phyloP scores from a whole-genome alignment of 768 basidiomycete genomes.

The Suillus cothurnatus region DNA sequence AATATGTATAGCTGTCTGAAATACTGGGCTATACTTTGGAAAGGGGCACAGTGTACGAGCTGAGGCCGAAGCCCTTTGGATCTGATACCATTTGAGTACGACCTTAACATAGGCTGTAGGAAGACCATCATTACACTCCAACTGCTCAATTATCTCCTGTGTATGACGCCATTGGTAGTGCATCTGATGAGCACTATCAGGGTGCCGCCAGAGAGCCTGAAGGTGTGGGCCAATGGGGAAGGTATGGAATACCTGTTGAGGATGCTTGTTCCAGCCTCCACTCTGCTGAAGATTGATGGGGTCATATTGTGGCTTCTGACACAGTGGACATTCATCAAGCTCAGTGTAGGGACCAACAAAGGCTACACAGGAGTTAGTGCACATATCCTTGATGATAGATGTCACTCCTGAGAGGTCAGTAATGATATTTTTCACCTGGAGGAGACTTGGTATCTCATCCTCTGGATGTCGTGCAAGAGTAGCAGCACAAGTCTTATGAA shows the following conservation, averaged over 20 bases:
- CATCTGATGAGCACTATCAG: background rate
- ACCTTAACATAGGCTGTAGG: background rate
- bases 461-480: background rate
- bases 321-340: background rate
- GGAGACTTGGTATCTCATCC: background rate
- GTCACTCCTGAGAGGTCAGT: background rate
- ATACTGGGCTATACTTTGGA: no score
- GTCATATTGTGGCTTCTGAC: background rate
- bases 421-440: background rate
- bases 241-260: background rate
- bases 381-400: background rate
- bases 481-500: background rate
- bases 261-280: background rate
- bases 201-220: background rate
- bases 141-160: background rate
- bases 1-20: no score
- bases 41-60: no score
- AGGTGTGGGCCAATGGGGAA: background rate
- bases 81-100: no score
- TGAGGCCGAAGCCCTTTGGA: no score
- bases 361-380: background rate
- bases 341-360: background rate
- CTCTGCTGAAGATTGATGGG: background rate
- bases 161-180: background rate
- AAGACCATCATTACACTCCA: background rate